Base-by-base conservation (phyloP, 192 early-diverging fungal species). In the Rhizoclosmatium globosum region DNA sequence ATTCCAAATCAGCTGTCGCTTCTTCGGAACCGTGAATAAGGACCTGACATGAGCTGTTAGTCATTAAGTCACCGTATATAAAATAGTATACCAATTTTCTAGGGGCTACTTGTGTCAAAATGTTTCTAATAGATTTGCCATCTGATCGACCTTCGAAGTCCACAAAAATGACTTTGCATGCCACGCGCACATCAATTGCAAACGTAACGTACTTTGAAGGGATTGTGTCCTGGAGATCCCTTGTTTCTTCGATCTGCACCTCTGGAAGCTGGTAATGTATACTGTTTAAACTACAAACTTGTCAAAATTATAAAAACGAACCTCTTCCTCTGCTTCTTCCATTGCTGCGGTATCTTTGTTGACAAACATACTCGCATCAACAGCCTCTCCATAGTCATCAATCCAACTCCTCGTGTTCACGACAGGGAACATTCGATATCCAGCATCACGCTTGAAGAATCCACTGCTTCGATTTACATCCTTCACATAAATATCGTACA, bases 71-170 rank as follows among this genome's bases (percentile, higher is more conserved):
- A 3, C 19, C 21, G 39, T 50, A 13, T 21, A 38, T 39, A 66
- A 68, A 43, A 21, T 58, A 66, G 39, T 84, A 77, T 87, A 94
- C 94, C 80, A 96, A 72, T 83, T 95, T 96, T 61, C 92, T 83
- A 19, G 94, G 93, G 47, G 90, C 86, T 56, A 96, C 88, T 76
- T 93, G 91, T 31, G 91, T 87, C 11, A 99, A 79, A 80, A 98
- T 97, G 69, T 94, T 95, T 79, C 91, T 92, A 42, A 96, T 86
- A 4, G 95, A 95, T 48, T 89, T 87, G 60, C 93, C 95, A 79
- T 98, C 97, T 0, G 95, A 88, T 41, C 94, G 89, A 53, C 98
- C 98, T 80, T 98, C 97, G 71, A 98, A 86, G 86, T 98, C 97
- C 4, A 99, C 89, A 83, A 93, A 98, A 44, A 88, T 83, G 38